Percentiles rank a stretch among this genome's conserved stretches.
phyloP scores from a whole-genome alignment of 2,329 filamentous ascomycete species.

The Thyridium curvatum region DNA sequence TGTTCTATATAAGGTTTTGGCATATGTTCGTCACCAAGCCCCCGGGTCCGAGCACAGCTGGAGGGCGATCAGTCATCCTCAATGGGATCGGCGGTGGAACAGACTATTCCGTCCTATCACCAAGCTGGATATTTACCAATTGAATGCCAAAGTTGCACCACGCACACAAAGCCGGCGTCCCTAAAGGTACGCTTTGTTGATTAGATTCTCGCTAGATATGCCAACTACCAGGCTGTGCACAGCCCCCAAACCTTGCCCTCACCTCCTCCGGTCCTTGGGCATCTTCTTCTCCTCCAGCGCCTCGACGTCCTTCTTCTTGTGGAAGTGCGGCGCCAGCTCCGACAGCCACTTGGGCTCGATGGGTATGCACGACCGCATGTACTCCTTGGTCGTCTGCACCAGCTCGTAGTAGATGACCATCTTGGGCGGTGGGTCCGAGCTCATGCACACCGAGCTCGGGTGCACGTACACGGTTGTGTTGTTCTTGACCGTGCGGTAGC shows the following conservation, averaged over 20 bases:
- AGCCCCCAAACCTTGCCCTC: not conserved
- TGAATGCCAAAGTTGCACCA: too few relatives aligned
- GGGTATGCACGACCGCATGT: conserved; percentile 82
- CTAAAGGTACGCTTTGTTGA: too few relatives aligned
- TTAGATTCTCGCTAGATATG: too few relatives aligned
- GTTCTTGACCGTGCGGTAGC: conserved; percentile 88
- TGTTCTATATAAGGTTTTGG: too few relatives aligned
- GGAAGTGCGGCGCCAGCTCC: conserved; percentile 89
- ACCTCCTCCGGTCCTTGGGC: conserved; percentile 21
- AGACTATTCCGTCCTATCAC: too few relatives aligned
- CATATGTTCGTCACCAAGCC: too few relatives aligned
- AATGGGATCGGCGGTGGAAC: too few relatives aligned
- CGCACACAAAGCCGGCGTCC: too few relatives aligned
- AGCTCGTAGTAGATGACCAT: conserved; percentile 86
- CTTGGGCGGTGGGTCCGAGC: conserved; percentile 67
- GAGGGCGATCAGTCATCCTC: too few relatives aligned
- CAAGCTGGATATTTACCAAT: too few relatives aligned
- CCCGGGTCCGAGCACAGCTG: too few relatives aligned
- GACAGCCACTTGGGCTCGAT: conserved; percentile 79
- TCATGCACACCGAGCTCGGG: conserved; percentile 75
- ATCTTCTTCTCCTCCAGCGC: conserved; percentile 70
- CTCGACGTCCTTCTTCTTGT: conserved; percentile 88
- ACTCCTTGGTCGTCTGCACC: conserved; percentile 82
- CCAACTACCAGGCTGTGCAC: too few relatives aligned
- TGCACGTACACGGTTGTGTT: conserved; percentile 88